These are phyloP conservation scores for Scenedesmus sp. DNA, from an alignment of 163 green algal genomes.

Conservation along the genomic window DNA sequence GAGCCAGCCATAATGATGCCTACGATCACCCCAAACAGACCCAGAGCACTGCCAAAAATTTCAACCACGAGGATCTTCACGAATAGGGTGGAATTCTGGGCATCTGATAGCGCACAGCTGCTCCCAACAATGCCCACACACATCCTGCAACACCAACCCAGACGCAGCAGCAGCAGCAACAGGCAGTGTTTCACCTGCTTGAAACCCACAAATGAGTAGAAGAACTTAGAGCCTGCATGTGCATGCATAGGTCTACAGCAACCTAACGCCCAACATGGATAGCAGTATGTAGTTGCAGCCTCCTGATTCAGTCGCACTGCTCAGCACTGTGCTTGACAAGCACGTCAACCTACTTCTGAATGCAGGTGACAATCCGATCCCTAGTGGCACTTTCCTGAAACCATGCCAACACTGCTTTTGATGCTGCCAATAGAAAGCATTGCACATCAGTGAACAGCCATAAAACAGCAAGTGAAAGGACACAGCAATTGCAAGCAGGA, in stretches of 20 bases:
- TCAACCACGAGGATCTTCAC: slow-evolving; percentile 99
- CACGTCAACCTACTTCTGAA: background rate
- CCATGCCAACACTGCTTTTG: too few relatives aligned
- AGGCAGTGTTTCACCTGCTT: too few relatives aligned
- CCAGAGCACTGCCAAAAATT: slow-evolving; percentile 95
- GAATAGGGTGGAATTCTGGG: slow-evolving; percentile 98
- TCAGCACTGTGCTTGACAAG: background rate
- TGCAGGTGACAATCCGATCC: background rate
- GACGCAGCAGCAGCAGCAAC: background rate
- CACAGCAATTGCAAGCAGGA: too few relatives aligned
- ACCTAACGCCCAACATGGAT: background rate
- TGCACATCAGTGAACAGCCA: too few relatives aligned
- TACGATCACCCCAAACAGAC: slow-evolving; percentile 98
- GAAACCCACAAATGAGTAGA: too few relatives aligned
- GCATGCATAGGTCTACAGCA: background rate
- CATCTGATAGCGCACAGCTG: slow-evolving; percentile 96
- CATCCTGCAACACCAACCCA: slow-evolving; percentile 78
- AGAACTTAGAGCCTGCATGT: too few relatives aligned
- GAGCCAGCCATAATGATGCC: slow-evolving; percentile 95
- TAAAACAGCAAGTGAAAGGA: too few relatives aligned
- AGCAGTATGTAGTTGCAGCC: background rate
- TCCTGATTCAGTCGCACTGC: background rate
- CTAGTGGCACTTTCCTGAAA: too few relatives aligned
- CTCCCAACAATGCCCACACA: slow-evolving; percentile 98
- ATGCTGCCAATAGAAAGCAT: too few relatives aligned